These are phyloP conservation scores for Peronospora destructor DNA, from an alignment of 352 stramenopile genomes.

Conservation along the genomic window DNA sequence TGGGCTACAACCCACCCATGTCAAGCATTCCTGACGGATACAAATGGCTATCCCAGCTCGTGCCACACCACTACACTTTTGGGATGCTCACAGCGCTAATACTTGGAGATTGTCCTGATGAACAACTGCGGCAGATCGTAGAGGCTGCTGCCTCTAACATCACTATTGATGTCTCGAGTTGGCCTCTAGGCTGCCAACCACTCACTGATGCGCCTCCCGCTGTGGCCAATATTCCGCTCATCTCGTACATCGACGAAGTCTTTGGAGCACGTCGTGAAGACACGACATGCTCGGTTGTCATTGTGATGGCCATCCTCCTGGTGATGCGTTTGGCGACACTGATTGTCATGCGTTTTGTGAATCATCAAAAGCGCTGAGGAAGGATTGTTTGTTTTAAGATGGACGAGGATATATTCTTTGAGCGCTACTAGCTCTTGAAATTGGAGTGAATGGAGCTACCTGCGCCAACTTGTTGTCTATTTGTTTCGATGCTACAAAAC, in stretches of 20 bases:
- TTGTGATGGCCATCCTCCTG: slow-evolving; percentile 46
- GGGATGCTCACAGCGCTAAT: slow-evolving; percentile 34
- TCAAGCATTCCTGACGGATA: slow-evolving; percentile 38
- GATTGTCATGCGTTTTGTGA: slow-evolving; percentile 47
- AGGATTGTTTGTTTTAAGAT: neutral
- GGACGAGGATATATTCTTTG: too few relatives aligned
- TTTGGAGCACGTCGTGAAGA: slow-evolving; percentile 53
- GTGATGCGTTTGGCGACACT: slow-evolving; percentile 46
- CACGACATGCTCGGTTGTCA: slow-evolving; percentile 32
- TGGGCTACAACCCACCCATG: slow-evolving; percentile 39
- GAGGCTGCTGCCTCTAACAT: slow-evolving; percentile 20
- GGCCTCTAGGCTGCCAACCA: slow-evolving; percentile 47
- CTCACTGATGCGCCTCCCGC: slow-evolving; percentile 41
- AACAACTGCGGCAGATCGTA: slow-evolving; percentile 29
- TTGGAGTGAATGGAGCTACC: too few relatives aligned
- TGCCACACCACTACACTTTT: slow-evolving; percentile 38
- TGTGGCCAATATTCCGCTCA: slow-evolving; percentile 37
- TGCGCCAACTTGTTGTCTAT: too few relatives aligned
- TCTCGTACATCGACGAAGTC: slow-evolving; percentile 48
- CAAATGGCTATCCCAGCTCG: slow-evolving; percentile 41
- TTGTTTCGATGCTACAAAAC: too few relatives aligned
- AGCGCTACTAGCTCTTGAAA: too few relatives aligned
- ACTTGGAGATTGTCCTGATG: slow-evolving; percentile 35
- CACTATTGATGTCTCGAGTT: slow-evolving; percentile 24
- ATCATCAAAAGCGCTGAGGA: slow-evolving; percentile 52